Conservation (phyloP, 306 rosid genomes). For the Cucumis cinereus region DNA sequence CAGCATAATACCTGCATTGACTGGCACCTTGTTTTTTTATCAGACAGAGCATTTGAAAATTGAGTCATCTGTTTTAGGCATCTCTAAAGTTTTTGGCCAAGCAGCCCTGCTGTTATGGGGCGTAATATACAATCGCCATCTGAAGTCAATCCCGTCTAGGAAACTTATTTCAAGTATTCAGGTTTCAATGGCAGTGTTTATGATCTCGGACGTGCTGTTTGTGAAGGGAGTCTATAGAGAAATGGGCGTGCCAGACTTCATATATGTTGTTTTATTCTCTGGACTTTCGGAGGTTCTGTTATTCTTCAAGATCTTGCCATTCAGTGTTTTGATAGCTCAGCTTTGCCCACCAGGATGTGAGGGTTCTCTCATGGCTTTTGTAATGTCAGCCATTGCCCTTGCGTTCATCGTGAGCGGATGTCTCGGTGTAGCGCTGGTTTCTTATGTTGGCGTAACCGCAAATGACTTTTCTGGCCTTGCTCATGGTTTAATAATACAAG, state of each 20-base stretch:
- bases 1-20: constrained; percentile 64
- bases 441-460: constrained; percentile 41
- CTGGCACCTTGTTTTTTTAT: constrained; percentile 94
- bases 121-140: constrained; percentile 36
- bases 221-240: constrained; percentile 49
- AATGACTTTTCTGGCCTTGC: constrained; percentile 74
- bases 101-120: constrained; percentile 83
- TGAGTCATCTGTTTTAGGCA: constrained; percentile 51
- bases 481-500: constrained; percentile 49
- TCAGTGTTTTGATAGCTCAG: constrained; percentile 57
- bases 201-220: constrained; percentile 78
- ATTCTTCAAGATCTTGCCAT: constrained; percentile 71
- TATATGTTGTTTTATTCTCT: constrained; percentile 63
- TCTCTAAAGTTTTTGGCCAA: constrained; percentile 86
- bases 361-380: constrained; percentile 91
- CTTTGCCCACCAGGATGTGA: constrained; percentile 84
- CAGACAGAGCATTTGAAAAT: constrained; percentile 64
- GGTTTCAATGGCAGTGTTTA: constrained; percentile 44
- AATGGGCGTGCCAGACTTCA: constrained; percentile 53
- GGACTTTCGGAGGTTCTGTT: constrained; percentile 67
- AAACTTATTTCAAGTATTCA: constrained; percentile 63
- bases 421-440: constrained; percentile 72
- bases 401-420: constrained; percentile 75
- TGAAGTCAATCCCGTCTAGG: constrained; percentile 55
- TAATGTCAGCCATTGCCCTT: constrained; percentile 62